Conservation (phyloP, 257 asterid species). For the Eustoma russellianum region DNA sequence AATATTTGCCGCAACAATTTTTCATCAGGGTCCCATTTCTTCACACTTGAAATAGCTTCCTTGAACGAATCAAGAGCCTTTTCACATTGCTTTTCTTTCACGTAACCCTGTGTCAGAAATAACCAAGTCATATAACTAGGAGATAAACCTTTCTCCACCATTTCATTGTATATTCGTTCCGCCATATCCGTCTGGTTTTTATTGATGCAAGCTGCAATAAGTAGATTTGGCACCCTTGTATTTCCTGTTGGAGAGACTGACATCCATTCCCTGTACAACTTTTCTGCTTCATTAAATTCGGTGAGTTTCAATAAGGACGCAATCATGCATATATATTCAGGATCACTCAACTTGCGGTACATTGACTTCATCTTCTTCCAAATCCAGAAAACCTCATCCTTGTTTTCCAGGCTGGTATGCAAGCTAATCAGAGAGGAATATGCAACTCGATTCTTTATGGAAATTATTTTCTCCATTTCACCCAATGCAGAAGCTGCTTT, state of each 20-base stretch:
- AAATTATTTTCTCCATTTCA: slow-evolving; percentile 75
- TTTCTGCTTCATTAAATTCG: slow-evolving; percentile 58
- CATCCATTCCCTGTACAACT: slow-evolving; percentile 74
- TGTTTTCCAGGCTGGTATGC: slow-evolving; percentile 46
- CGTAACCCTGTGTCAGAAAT: slow-evolving; percentile 74
- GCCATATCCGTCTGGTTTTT: slow-evolving; percentile 54
- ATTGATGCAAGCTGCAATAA: slow-evolving; percentile 70
- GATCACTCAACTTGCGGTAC: slow-evolving; percentile 56
- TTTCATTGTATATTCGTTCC: slow-evolving; percentile 41
- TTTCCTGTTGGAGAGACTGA: slow-evolving; percentile 67
- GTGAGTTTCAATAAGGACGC: slow-evolving; percentile 59
- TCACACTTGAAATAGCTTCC: slow-evolving; percentile 51
- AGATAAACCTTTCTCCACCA: slow-evolving; percentile 43
- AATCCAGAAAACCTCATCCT: slow-evolving; percentile 44
- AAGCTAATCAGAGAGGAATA: slow-evolving; percentile 76
- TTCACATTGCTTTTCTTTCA: slow-evolving; percentile 42
- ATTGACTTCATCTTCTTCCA: slow-evolving; percentile 75
- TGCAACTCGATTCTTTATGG: slow-evolving; percentile 50
- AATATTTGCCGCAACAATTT: slow-evolving; percentile 41
- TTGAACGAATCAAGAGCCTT: slow-evolving; percentile 52
- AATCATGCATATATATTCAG: slow-evolving; percentile 71
- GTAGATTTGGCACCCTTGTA: slow-evolving; percentile 68
- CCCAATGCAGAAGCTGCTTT: slow-evolving; percentile 60
- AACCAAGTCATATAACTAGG: slow-evolving; percentile 81
- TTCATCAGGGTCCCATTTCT: slow-evolving; percentile 54